Percentiles rank a stretch among this genome's conserved stretches.
Evolutionary conservation across 164 flowering plant species (phyloP).

Genomic region (Magnolia sinica): DNA sequence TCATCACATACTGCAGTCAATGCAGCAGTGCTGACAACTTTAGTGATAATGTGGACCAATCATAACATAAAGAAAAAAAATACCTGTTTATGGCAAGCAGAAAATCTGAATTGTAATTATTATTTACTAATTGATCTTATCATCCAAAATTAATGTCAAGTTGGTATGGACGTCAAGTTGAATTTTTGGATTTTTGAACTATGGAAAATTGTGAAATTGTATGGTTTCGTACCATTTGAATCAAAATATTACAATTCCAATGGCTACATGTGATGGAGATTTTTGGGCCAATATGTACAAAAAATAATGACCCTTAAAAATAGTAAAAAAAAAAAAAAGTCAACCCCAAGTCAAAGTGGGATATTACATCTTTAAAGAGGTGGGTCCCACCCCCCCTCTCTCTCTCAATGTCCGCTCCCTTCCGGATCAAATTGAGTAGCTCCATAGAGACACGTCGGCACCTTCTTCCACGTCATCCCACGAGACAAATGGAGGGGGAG

Average conservation of each 20-base stretch:
- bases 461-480: not conserved
- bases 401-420: not conserved
- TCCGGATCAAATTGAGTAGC: not conserved
- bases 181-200: not conserved
- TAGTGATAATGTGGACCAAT: no score
- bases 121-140: no score
- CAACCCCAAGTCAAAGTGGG: not conserved
- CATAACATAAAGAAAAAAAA: no score
- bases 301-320: not conserved
- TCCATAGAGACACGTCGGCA: not conserved
- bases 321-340: not conserved
- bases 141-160: no score
- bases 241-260: not conserved
- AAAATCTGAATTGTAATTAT: no score
- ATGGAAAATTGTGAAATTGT: not conserved
- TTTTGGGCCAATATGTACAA: not conserved
- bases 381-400: slow-evolving; percentile 1
- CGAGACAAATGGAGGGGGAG: slow-evolving; percentile 26
- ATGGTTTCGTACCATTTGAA: not conserved
- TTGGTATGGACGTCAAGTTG: no score
- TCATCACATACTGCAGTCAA: no score
- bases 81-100: no score
- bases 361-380: not conserved
- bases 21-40: no score
- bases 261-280: not conserved